Conservation (phyloP, 208 protist genomes). For the Trypanosoma rangeli region DNA sequence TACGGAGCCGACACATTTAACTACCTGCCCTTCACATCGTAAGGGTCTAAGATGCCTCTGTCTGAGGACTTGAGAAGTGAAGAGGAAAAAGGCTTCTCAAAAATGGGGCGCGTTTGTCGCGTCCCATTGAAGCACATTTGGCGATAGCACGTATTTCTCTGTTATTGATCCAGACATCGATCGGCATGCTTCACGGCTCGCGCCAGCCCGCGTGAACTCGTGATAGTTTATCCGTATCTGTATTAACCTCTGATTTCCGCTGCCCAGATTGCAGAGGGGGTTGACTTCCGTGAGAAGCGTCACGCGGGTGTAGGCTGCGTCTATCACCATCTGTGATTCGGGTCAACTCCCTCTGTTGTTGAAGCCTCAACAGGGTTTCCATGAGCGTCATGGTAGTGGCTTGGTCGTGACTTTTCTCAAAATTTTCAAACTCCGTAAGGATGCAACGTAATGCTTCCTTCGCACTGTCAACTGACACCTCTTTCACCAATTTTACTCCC, state of each 20-base stretch:
- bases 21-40: slow-evolving; percentile 11
- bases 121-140: slow-evolving; percentile 3
- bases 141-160: background rate
- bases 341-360: background rate
- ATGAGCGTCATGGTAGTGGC: background rate
- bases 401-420: slow-evolving; percentile 11
- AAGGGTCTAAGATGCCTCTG: background rate
- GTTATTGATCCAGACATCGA: background rate
- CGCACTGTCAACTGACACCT: background rate
- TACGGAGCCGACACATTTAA: slow-evolving; percentile 13
- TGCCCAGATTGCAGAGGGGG: too few species aligned
- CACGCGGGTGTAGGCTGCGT: too few species aligned
- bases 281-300: too few species aligned
- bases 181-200: background rate
- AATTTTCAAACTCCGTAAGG: slow-evolving; percentile 7
- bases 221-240: too few species aligned
- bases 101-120: background rate
- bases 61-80: background rate
- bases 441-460: background rate
- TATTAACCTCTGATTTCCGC: too few species aligned
- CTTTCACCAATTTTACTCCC: background rate
- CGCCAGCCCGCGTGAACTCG: background rate
- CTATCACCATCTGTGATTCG: background rate
- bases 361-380: background rate
- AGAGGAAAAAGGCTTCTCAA: background rate